Evolutionary conservation across 108 stramenopile genomes (phyloP).

Genomic region (Discostella stelligeroides): DNA sequence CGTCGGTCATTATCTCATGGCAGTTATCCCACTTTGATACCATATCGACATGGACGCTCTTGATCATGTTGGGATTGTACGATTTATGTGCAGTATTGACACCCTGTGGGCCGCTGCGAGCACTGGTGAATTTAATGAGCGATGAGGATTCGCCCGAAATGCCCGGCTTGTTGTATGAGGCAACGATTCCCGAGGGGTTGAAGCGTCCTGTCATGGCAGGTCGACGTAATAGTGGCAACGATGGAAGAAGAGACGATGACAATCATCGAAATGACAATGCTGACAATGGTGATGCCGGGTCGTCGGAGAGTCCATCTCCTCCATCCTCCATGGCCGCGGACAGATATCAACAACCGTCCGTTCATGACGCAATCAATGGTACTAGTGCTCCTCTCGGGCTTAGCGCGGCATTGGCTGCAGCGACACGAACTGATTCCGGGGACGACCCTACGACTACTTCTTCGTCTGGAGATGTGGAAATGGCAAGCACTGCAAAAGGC

Average conservation of each 20-base stretch:
- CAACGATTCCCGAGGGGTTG: slow-evolving; percentile 82
- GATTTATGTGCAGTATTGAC: slow-evolving; percentile 97
- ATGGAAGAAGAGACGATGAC: slow-evolving; percentile 18
- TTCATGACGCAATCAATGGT: slow-evolving; percentile 5
- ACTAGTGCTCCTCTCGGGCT: background rate
- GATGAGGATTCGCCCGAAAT: slow-evolving; percentile 91
- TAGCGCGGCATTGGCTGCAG: background rate
- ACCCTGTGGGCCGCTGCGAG: slow-evolving; percentile 92
- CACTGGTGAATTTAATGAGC: slow-evolving; percentile 90
- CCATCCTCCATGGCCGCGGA: slow-evolving; percentile 35
- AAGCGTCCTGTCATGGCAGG: slow-evolving; percentile 57
- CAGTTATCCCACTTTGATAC: slow-evolving; percentile 91
- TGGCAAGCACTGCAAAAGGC: slow-evolving; percentile 12
- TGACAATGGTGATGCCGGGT: slow-evolving; percentile 19
- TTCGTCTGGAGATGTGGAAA: slow-evolving; percentile 33
- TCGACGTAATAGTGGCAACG: slow-evolving; percentile 20
- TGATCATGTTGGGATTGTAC: slow-evolving; percentile 95
- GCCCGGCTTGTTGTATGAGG: slow-evolving; percentile 97
- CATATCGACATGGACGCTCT: slow-evolving; percentile 92
- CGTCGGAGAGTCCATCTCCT: slow-evolving; percentile 17
- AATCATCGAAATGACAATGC: slow-evolving; percentile 1
- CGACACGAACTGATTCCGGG: background rate
- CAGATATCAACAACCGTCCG: slow-evolving; percentile 32
- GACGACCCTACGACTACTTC: background rate
- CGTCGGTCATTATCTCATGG: slow-evolving; percentile 96